Percentiles rank a stretch among this genome's conserved stretches.
Conservation (phyloP, 371 early-diverging fungal genomes). For the Batrachochytrium dendrobatidis region DNA sequence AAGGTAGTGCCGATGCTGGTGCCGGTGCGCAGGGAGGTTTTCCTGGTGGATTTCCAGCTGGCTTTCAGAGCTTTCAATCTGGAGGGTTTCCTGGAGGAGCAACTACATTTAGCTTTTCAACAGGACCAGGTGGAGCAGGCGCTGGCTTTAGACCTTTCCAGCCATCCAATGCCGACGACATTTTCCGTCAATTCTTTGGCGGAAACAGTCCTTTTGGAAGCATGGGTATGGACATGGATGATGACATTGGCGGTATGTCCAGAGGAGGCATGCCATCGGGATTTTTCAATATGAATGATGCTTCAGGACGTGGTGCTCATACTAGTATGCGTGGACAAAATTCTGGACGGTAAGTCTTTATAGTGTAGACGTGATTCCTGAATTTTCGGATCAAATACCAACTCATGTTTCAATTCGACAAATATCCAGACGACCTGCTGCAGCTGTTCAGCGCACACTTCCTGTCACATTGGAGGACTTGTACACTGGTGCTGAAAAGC, state of each 20-base stretch:
- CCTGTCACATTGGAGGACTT: constrained; percentile 88
- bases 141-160: constrained; percentile 67
- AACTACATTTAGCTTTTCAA: constrained; percentile 21
- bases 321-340: too few relatives aligned
- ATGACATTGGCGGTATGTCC: constrained; percentile 26
- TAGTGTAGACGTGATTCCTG: too few relatives aligned
- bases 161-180: constrained; percentile 87
- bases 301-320: too few relatives aligned
- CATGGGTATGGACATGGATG: constrained; percentile 29
- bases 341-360: too few relatives aligned
- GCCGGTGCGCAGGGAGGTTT: constrained; percentile 45
- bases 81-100: constrained; percentile 50
- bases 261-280: constrained; percentile 43
- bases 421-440: neutral
- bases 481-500: constrained; percentile 83
- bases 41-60: constrained; percentile 46
- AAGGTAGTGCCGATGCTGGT: constrained; percentile 53
- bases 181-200: constrained; percentile 84
- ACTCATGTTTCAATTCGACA: too few relatives aligned
- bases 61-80: constrained; percentile 19
- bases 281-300: constrained; percentile 19
- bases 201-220: constrained; percentile 49
- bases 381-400: too few relatives aligned
- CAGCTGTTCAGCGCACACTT: constrained; percentile 56
- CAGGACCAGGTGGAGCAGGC: constrained; percentile 25